These are phyloP conservation scores for Epichloe typhina DNA, from an alignment of 2,329 filamentous ascomycete genomes.

Conservation along the genomic window DNA sequence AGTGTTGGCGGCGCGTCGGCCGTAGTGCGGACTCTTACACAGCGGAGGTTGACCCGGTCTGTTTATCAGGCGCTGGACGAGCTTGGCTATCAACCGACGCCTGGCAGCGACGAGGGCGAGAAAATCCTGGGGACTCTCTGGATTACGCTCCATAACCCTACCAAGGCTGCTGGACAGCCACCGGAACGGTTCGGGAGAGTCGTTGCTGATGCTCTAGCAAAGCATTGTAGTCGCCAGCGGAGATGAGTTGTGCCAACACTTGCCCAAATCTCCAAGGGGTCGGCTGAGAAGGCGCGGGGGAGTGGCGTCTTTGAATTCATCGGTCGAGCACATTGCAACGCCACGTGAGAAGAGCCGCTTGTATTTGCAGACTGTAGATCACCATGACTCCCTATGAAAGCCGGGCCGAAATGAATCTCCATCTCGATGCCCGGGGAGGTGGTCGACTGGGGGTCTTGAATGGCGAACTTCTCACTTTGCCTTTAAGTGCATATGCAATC, in stretches of 20 bases:
- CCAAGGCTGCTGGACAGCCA: slow-evolving; percentile 8
- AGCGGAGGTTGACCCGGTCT: slow-evolving; percentile 14
- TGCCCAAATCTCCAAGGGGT: no score
- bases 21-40: slow-evolving; percentile 15
- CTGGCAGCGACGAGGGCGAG: slow-evolving; percentile 4
- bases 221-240: slow-evolving; percentile 1
- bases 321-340: neutral
- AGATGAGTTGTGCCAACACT: neutral
- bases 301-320: neutral
- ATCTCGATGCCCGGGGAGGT: neutral
- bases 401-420: no score
- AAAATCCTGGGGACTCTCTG: slow-evolving; percentile 14
- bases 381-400: neutral
- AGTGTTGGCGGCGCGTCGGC: slow-evolving; percentile 4
- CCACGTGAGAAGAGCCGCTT: neutral
- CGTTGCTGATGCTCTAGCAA: slow-evolving; percentile 8
- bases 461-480: no score
- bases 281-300: neutral
- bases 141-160: slow-evolving; percentile 10
- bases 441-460: no score
- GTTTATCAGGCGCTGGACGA: slow-evolving; percentile 16
- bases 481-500: no score
- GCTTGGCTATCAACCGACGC: slow-evolving; percentile 11
- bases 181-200: slow-evolving; percentile 10
- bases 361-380: neutral